Base-by-base conservation (phyloP, 2,329 filamentous ascomycete species). In the Nemania sp. region DNA sequence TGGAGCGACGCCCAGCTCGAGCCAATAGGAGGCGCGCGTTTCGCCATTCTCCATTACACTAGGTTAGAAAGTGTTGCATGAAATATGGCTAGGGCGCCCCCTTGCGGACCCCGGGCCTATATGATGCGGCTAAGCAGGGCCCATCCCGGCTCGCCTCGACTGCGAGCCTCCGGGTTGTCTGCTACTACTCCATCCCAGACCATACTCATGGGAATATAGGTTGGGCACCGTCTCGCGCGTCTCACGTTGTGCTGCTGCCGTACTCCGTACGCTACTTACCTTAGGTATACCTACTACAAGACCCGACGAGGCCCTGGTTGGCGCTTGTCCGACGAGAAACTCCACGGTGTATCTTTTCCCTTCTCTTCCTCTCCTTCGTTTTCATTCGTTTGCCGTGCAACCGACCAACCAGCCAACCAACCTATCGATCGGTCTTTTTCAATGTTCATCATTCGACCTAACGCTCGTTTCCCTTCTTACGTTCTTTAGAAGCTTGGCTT, bases 121-220 rank as follows among this genome's bases (percentile, higher is more conserved):
- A 65, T 67, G 59, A 68, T 64, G 64, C 67, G 29, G 59, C 64
- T 62, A 60, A 54, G 56, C 34, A 60, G 60, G 61, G 59, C 59
- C 59, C 53, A 68, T 66, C 66, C 67, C 59, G 57, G 66, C 60
- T 65, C 63, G 62, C 49, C 64, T 63, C 63, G n/a, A n/a, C n/a
- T 62, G 45, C 55, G 49, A 63, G 62, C 59, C 61, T 67, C 59
- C 56, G 60, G 59, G 65, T 55, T 47, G 52, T 62, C 58, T 53
- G 25, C 25, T n/a, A n/a, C n/a, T n/a, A n/a, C n/a, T n/a, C n/a
- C 58, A 52, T 51, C 51, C 59, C 53, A 48, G 55, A 57, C 53
- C 43, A 55, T 45, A 51, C 32, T 50, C 52, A 62, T 57, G 48
- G 63, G 65, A 58, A 59, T 53, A 51, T 66, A 63, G 60, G 58